Base-by-base conservation (phyloP, 345 rosid genomes). In the Combretum micranthum region DNA sequence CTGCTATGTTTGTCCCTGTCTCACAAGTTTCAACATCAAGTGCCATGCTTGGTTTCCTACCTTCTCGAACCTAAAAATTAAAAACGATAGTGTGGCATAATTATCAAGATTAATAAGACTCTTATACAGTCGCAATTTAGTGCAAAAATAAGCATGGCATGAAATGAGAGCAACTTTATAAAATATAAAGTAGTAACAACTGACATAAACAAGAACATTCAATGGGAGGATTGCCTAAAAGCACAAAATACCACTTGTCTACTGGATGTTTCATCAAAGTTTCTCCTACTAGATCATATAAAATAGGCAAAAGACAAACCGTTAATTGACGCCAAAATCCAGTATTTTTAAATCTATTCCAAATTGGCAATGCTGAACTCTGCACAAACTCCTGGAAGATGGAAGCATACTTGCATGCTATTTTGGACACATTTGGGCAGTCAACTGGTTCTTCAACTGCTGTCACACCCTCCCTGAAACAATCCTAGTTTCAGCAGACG, bases 321-420 rank as follows among this genome's bases (percentile, higher is more conserved):
- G 94, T 77, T 65, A 93, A 80, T 69, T 89, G 99, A 54, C 96
- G 90, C 97, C 99, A 93, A 76, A 93, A 89, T 47, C 97, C 97
- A 46, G 68, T 66, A 64, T 86, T 90, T 60, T 82, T 77, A 74
- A 84, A 90, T 75, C 94, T 84, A 61, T 87, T 87, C 99, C 99
- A 93, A 67, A 87, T 71, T 56, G 91, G 97, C 69, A 93, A 70
- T 52, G 49, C 75, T 55, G 96, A 87, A 13, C 77, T 62, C 71
- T 83, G 88, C 67, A 93, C 63, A 70, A 82, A 85, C 52, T 69
- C 83, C 77, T 93, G 96, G 65, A 93, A 85, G 50, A 89, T 72
- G n/a, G 72, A 73, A 56, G 97, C 91, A 59, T 83, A 89, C 57
- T 72, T 80, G 80, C 72, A 64, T 49, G 96, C 84, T 68, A 89